A percentile compares a stretch with the other conserved stretches of the same genome.
Conservation (phyloP, 2,329 filamentous ascomycete species). For the Talaromyces verruculosus region DNA sequence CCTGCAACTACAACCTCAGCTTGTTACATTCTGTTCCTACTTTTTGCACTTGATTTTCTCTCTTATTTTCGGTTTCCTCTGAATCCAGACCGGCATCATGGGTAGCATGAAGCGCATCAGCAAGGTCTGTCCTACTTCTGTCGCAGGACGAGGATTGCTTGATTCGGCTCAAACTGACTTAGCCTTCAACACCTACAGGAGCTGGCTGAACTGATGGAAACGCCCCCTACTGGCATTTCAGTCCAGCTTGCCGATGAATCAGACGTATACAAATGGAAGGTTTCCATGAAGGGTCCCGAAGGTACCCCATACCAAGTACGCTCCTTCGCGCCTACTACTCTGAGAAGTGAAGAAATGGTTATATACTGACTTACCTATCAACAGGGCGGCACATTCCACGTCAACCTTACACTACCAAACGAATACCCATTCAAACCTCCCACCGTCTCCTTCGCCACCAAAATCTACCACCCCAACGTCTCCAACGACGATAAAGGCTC, state of each 20-base stretch:
- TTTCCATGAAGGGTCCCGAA: slow-evolving; percentile 65
- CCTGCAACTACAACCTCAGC: not conserved
- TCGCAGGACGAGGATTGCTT: not conserved
- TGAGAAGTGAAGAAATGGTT: not conserved
- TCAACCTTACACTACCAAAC: slow-evolving; percentile 69
- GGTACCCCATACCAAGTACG: slow-evolving; percentile 65
- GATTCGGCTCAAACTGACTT: not conserved
- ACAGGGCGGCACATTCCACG: slow-evolving; percentile 70
- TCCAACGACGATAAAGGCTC: slow-evolving; percentile 81
- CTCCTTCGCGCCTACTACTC: slow-evolving; percentile 15
- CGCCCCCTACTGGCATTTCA: slow-evolving; percentile 57
- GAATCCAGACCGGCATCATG: slow-evolving; percentile 29
- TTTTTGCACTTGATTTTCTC: not conserved
- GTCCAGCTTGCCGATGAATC: slow-evolving; percentile 61
- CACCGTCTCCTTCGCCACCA: slow-evolving; percentile 74
- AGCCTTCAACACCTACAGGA: slow-evolving; percentile 48
- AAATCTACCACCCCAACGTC: slow-evolving; percentile 94
- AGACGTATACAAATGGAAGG: slow-evolving; percentile 68
- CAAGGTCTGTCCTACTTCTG: slow-evolving; percentile 33
- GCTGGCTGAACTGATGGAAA: slow-evolving; percentile 57
- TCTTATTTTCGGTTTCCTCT: not conserved
- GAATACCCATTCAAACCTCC: slow-evolving; percentile 93
- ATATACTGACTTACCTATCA: not conserved
- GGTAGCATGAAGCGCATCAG: slow-evolving; percentile 49
- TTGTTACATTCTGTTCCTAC: not conserved